phyloP scores from a whole-genome alignment of 768 basidiomycete genomes.

The Trametes elegans region DNA sequence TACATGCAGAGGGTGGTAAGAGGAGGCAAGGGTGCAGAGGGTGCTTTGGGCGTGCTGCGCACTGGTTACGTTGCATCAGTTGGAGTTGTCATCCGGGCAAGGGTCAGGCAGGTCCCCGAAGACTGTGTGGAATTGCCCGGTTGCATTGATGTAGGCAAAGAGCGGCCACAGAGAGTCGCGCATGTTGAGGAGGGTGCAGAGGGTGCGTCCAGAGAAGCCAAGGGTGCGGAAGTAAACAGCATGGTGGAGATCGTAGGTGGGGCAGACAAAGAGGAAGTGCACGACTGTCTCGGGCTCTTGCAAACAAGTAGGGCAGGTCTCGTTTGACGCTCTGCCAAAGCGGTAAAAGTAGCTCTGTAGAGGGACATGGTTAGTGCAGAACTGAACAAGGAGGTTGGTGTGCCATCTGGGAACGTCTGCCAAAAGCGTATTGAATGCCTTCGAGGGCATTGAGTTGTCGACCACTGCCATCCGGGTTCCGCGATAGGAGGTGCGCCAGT shows the following conservation, averaged over 20 bases:
- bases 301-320: not conserved
- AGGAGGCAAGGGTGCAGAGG: no score
- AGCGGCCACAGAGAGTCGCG: not conserved
- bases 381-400: conserved; percentile 27
- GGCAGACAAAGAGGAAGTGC: conserved; percentile 24
- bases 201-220: not conserved
- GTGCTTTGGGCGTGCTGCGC: no score
- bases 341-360: conserved; percentile 29
- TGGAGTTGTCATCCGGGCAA: not conserved
- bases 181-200: not conserved
- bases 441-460: not conserved
- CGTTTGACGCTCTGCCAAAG: conserved; percentile 3
- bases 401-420: conserved; percentile 2
- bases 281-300: no score
- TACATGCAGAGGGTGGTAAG: no score
- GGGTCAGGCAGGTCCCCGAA: not conserved
- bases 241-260: not conserved
- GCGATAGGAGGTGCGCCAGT: not conserved
- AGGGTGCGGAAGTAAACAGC: not conserved
- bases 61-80: no score
- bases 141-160: not conserved
- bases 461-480: not conserved
- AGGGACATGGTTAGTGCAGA: no score
- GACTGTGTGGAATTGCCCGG: not conserved
- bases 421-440: not conserved